Conservation (phyloP, 352 stramenopile species). For the Globisporangium iwayamae region DNA sequence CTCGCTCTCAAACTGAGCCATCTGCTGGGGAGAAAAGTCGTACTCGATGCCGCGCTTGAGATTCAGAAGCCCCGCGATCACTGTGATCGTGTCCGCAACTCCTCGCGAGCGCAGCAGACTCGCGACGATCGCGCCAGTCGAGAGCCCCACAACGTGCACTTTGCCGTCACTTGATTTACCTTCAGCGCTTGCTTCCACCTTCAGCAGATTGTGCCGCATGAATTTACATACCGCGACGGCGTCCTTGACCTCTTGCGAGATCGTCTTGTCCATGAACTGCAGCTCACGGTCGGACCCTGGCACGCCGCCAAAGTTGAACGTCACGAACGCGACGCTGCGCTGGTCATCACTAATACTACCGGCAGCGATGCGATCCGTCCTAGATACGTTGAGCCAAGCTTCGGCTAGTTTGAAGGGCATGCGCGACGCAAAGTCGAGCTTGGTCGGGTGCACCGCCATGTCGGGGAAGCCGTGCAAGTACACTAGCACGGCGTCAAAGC, state of each 20-base stretch:
- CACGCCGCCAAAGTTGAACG: conserved; percentile 70
- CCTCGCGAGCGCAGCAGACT: conserved; percentile 43
- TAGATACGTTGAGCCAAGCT: conserved; percentile 31
- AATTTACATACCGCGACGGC: conserved; percentile 44
- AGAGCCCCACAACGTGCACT: conserved; percentile 66
- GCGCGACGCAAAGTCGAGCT: conserved; percentile 48
- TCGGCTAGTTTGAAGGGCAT: conserved; percentile 56
- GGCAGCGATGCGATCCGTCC: not conserved
- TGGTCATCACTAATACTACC: conserved; percentile 1
- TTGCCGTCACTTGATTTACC: not conserved
- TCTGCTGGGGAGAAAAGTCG: conserved; percentile 54
- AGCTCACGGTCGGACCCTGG: conserved; percentile 54
- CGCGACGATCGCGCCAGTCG: conserved; percentile 67
- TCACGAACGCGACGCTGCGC: conserved; percentile 29
- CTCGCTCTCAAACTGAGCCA: conserved; percentile 30
- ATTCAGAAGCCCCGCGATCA: conserved; percentile 59
- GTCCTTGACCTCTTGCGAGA: conserved; percentile 58
- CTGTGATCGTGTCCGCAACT: conserved; percentile 47
- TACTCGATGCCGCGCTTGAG: conserved; percentile 41
- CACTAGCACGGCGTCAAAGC: conserved; percentile 41
- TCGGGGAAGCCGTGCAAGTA: conserved; percentile 80
- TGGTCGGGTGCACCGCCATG: conserved; percentile 56
- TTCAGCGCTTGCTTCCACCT: not conserved
- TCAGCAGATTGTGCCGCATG: conserved; percentile 30
- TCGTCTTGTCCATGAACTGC: conserved; percentile 49